These are phyloP conservation scores for Serendipita sp. DNA, from an alignment of 768 basidiomycete species.

Conservation along the genomic window DNA sequence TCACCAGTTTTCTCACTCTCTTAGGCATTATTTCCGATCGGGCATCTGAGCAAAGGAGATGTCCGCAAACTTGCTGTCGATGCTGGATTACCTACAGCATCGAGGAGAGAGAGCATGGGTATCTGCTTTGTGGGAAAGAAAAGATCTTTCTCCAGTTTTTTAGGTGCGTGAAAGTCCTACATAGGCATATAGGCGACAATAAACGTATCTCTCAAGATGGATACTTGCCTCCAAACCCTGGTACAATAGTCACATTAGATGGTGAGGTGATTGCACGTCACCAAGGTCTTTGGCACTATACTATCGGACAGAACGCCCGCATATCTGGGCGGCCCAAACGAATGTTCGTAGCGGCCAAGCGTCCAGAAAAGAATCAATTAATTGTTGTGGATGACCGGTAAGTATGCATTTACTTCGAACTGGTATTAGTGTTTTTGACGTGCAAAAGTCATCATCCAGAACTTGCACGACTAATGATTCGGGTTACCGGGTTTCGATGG, in stretches of 20 bases:
- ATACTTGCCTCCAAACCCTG: constrained; percentile 56
- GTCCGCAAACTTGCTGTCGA: constrained; percentile 56
- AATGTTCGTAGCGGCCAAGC: constrained; percentile 64
- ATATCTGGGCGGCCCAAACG: constrained; percentile 42
- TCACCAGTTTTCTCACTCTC: neutral
- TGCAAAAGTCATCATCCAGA: constrained; percentile 39
- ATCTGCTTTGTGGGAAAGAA: constrained; percentile 87
- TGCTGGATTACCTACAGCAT: constrained; percentile 51
- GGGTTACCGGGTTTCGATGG: constrained; percentile 47
- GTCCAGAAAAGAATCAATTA: constrained; percentile 43
- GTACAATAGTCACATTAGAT: constrained; percentile 43
- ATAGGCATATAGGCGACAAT: neutral
- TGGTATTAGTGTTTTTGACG: too few species aligned
- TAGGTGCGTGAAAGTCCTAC: constrained; percentile 32
- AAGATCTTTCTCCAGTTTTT: constrained; percentile 50
- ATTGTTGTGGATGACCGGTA: constrained; percentile 61
- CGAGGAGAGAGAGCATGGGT: constrained; percentile 77
- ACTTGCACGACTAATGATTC: constrained; percentile 25
- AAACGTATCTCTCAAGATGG: constrained; percentile 32
- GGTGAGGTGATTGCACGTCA: constrained; percentile 46
- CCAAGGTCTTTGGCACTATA: constrained; percentile 66
- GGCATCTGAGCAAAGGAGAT: constrained; percentile 43
- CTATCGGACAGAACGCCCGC: constrained; percentile 67
- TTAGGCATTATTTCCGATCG: constrained; percentile 61
- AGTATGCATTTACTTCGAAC: neutral